Evolutionary conservation across 2,329 filamentous ascomycete genomes (phyloP), one percentile per base, ranked within the genome.

Genomic region (Trichophaea hybrida): DNA sequence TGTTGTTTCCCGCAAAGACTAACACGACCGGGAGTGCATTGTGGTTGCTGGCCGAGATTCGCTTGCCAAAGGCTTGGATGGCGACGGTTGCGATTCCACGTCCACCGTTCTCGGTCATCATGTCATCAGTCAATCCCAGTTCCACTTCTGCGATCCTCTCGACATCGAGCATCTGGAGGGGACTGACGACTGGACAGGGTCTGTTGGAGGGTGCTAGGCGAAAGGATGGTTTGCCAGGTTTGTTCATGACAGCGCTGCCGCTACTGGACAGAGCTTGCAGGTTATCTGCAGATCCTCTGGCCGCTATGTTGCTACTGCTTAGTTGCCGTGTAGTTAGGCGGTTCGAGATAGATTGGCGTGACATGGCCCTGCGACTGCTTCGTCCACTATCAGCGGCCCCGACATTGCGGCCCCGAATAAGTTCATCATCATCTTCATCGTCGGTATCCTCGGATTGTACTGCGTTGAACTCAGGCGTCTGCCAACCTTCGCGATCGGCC

Each of bases 1-100:
- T 88, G 72, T 95, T 91, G 71, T 96, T 97, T n/a, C 93, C 91
- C 0, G 88, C 90, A n/a, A 97, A 77, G 5, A 97, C 81, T 24
- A 94, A 82, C 54, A 84, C 76, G 5, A 81, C 78, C 0, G 79
- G 78, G 34, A 76, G 73, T 13, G 75, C 72, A 40, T 68, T 68
- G 76, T 75, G 72, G 65, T 76, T 72, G n/a, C 59, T 53, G 33
- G 63, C 59, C n/a, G 61, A 65, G 15, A 69, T 63, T 32, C 67
- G 80, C 64, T 83, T 80, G 1, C 76, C 77, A 50, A 94, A 75
- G 8, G 87, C 80, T 54, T 76, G 78, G 57, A 94, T 76, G 0
- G 88, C 84, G 33, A 90, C 85, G 72, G 95, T 85, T 4, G 90
- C 89, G 62, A 97, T 87, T 48, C 88, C 87, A 32, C 91, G 82